Percentiles rank a stretch among this genome's conserved stretches.
These are phyloP conservation scores for Rhodotorula diobovata DNA, from an alignment of 768 basidiomycete genomes.

Conservation along the genomic window DNA sequence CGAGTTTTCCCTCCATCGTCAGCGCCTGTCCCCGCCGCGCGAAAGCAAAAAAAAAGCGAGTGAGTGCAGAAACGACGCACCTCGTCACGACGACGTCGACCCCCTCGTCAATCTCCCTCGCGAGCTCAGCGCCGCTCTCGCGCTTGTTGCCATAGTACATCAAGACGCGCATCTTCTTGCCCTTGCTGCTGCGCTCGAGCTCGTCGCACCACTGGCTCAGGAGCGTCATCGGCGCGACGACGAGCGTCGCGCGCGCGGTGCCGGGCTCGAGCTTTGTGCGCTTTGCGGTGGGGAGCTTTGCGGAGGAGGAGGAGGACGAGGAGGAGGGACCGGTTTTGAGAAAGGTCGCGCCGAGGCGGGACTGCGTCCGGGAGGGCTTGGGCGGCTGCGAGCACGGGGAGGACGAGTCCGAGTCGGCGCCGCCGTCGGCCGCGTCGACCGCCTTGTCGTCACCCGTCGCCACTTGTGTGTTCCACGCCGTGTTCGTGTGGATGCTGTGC, in stretches of 20 bases:
- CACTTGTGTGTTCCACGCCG: constrained; percentile 9
- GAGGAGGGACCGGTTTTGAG: not conserved
- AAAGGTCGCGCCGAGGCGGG: not conserved
- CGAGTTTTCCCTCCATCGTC: no score
- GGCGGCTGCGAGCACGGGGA: not conserved
- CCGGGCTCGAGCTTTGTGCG: constrained; percentile 7
- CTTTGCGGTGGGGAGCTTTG: not conserved
- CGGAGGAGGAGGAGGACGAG: not conserved
- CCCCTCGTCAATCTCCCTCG: constrained; percentile 55
- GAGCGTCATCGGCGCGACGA: constrained; percentile 87
- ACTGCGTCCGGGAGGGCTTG: not conserved
- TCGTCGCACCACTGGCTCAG: constrained; percentile 92
- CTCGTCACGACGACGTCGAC: constrained; percentile 75
- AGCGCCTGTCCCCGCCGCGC: not conserved
- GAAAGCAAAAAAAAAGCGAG: no score
- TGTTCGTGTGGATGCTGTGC: constrained; percentile 36
- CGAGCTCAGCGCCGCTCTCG: constrained; percentile 55
- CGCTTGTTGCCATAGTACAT: constrained; percentile 89
- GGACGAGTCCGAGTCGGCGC: not conserved
- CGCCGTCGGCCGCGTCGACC: not conserved
- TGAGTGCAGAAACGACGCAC: no score
- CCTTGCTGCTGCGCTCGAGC: constrained; percentile 58
- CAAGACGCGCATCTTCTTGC: constrained; percentile 58
- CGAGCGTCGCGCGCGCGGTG: constrained; percentile 57
- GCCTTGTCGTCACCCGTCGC: not conserved